A percentile compares a stretch with the other conserved stretches of the same genome.
These are phyloP conservation scores for Fusarium musae DNA, from an alignment of 2,329 filamentous ascomycete species.

Conservation along the genomic window DNA sequence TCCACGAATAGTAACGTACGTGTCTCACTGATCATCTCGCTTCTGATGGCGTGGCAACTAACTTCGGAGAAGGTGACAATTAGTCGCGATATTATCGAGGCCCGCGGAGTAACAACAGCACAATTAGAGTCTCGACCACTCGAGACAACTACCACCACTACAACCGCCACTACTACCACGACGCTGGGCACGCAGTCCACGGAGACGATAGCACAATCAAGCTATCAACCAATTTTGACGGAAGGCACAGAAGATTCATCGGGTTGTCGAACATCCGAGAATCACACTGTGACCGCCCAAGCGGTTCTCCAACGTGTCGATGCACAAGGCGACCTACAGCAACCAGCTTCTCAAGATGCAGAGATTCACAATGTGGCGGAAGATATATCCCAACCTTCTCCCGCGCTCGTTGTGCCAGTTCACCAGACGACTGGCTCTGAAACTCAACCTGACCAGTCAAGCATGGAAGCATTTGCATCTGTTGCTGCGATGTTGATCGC, in stretches of 20 bases:
- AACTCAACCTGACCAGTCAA: background rate
- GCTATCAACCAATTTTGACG: background rate
- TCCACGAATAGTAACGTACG: slow-evolving; percentile 34
- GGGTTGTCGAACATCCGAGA: background rate
- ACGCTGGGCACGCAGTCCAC: background rate
- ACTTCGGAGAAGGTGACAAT: slow-evolving; percentile 39
- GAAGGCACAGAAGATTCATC: background rate
- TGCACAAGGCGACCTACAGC: background rate
- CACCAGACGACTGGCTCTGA: slow-evolving; percentile 2
- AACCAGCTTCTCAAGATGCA: slow-evolving; percentile 10
- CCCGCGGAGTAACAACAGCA: slow-evolving; percentile 1
- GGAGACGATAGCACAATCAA: background rate
- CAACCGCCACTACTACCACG: background rate
- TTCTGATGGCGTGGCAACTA: slow-evolving; percentile 22
- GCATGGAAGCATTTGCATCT: slow-evolving; percentile 1
- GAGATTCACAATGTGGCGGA: slow-evolving; percentile 26
- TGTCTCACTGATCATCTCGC: background rate
- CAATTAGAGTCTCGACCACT: background rate
- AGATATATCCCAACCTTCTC: slow-evolving; percentile 16
- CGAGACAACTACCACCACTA: background rate
- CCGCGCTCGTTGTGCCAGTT: background rate
- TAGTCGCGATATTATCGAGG: slow-evolving; percentile 11
- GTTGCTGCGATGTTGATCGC: slow-evolving; percentile 17
- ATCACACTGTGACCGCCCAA: background rate
- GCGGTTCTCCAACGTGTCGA: background rate